These are phyloP conservation scores for Cyberlindnera mrakii DNA, from an alignment of 805 yeast species.

Conservation along the genomic window DNA sequence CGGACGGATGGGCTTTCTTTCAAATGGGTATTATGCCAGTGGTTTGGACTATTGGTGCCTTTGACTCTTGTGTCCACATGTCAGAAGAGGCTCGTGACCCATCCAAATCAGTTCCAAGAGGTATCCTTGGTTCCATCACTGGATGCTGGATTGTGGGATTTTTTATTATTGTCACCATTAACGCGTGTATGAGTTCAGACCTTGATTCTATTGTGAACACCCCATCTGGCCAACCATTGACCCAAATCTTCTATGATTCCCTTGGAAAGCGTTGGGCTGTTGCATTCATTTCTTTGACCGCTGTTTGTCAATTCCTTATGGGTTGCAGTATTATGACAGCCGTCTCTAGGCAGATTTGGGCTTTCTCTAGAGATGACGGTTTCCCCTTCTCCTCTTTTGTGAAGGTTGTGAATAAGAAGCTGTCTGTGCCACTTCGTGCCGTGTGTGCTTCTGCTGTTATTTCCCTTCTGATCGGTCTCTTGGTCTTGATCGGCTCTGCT, in stretches of 20 bases:
- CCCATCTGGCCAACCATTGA: conserved; percentile 55
- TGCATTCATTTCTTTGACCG: conserved; percentile 54
- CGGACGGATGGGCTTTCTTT: conserved; percentile 49
- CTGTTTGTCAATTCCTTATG: conserved; percentile 60
- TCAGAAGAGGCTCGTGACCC: conserved; percentile 65
- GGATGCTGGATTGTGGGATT: conserved; percentile 55
- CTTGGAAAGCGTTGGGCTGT: conserved; percentile 64
- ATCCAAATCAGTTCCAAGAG: conserved; percentile 54
- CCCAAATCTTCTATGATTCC: conserved; percentile 56
- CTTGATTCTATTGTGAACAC: conserved; percentile 35
- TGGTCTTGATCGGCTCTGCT: conserved; percentile 35
- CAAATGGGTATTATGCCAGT: conserved; percentile 53
- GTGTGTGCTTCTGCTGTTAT: conserved; percentile 37
- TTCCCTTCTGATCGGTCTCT: conserved; percentile 32
- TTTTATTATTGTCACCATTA: conserved; percentile 44
- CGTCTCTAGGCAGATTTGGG: conserved; percentile 64
- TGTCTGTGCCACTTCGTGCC: conserved; percentile 64
- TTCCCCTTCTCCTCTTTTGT: conserved; percentile 54
- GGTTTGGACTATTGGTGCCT: conserved; percentile 71
- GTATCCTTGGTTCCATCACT: conserved; percentile 51
- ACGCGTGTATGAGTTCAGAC: conserved; percentile 47
- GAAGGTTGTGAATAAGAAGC: conserved; percentile 48
- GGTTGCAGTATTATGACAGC: conserved; percentile 58
- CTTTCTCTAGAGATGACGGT: conserved; percentile 72
- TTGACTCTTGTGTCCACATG: conserved; percentile 67